Evolutionary conservation across 73 alveolate species (phyloP).

Genomic region (Diophrys appendiculata): DNA sequence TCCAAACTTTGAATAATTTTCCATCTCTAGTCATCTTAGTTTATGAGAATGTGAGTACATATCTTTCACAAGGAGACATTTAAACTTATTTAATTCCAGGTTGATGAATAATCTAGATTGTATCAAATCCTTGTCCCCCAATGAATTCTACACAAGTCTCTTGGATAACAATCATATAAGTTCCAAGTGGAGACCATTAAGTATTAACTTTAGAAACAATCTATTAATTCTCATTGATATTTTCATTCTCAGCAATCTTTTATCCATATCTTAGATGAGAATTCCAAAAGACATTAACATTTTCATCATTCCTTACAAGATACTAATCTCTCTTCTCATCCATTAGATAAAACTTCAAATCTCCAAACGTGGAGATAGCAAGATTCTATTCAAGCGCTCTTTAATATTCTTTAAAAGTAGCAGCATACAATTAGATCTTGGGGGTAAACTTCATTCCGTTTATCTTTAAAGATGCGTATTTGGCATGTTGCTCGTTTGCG

Average conservation of each 20-base stretch:
- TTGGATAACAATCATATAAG: slow-evolving; percentile 31
- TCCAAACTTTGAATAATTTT: slow-evolving; percentile 52
- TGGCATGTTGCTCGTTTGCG: slow-evolving; percentile 45
- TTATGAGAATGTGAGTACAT: slow-evolving; percentile 30
- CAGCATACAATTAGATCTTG: slow-evolving; percentile 26
- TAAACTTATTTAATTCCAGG: slow-evolving; percentile 34
- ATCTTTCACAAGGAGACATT: slow-evolving; percentile 61
- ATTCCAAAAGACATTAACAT: background rate
- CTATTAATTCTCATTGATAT: background rate
- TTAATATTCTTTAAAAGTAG: slow-evolving; percentile 41
- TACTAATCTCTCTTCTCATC: slow-evolving; percentile 47
- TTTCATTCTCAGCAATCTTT: slow-evolving; percentile 32
- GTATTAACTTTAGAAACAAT: background rate
- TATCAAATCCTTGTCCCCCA: slow-evolving; percentile 50
- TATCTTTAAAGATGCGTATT: background rate
- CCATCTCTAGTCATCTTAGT: background rate
- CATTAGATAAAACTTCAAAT: slow-evolving; percentile 18
- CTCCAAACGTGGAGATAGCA: slow-evolving; percentile 20
- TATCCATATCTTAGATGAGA: background rate
- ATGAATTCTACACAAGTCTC: slow-evolving; percentile 48
- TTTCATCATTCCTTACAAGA: slow-evolving; percentile 17
- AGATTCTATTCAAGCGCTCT: slow-evolving; percentile 30
- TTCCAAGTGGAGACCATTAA: slow-evolving; percentile 49
- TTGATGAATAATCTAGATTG: slow-evolving; percentile 36
- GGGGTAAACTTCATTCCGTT: background rate